phyloP scores from a whole-genome alignment of 2,329 filamentous ascomycete species.

The Hyphodiscus sp. region DNA sequence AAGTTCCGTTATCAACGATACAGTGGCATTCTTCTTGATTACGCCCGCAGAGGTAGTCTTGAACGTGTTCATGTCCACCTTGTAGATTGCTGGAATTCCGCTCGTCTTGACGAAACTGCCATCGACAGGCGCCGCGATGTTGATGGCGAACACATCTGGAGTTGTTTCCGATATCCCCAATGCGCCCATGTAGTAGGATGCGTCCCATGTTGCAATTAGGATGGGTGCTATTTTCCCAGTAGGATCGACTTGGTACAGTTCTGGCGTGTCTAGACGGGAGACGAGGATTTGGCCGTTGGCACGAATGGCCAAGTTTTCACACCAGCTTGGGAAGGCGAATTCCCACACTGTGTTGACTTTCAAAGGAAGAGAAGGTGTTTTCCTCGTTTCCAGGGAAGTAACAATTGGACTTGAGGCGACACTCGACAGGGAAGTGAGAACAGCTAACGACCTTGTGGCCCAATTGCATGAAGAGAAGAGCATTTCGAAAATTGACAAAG shows the following conservation, averaged over 20 bases:
- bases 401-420: neutral
- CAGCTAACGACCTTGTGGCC: neutral
- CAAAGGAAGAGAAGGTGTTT: slow-evolving; percentile 5
- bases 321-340: slow-evolving; percentile 11
- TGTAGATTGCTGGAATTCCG: slow-evolving; percentile 19
- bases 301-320: slow-evolving; percentile 33
- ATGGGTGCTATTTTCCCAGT: slow-evolving; percentile 5
- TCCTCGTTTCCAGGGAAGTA: neutral
- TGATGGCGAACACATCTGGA: slow-evolving; percentile 28
- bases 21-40: neutral
- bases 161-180: slow-evolving; percentile 32
- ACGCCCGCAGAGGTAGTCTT: neutral
- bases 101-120: slow-evolving; percentile 22
- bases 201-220: slow-evolving; percentile 26
- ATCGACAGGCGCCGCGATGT: slow-evolving; percentile 24
- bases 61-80: slow-evolving; percentile 20
- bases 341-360: slow-evolving; percentile 6
- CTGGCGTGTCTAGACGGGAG: slow-evolving; percentile 27
- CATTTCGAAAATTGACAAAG: neutral
- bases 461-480: neutral
- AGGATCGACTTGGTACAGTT: slow-evolving; percentile 32
- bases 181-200: slow-evolving; percentile 25
- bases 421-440: neutral
- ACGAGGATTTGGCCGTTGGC: slow-evolving; percentile 33
- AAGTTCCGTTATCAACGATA: slow-evolving; percentile 10